A percentile compares a stretch with the other conserved stretches of the same genome.
Conservation (phyloP, 768 basidiomycete genomes). For the Tephrocybe sp. region DNA sequence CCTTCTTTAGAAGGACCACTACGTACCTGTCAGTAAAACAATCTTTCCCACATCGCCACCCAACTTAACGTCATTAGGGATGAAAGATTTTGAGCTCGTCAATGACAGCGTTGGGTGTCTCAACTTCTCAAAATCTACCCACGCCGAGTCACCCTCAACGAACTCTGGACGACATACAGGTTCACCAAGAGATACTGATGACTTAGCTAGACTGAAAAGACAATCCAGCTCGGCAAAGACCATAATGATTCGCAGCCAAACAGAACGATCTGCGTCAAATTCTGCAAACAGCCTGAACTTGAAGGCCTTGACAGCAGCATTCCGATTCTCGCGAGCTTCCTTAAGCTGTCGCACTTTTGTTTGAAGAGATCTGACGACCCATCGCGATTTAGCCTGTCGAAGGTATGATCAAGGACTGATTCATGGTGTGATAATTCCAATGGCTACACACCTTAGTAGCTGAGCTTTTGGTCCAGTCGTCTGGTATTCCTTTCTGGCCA, state of each 20-base stretch:
- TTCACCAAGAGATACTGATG: conserved; percentile 87
- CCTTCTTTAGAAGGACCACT: conserved; percentile 1
- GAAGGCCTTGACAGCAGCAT: conserved; percentile 79
- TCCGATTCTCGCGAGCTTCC: conserved; percentile 90
- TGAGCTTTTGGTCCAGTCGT: conserved; percentile 79
- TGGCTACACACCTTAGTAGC: conserved; percentile 67
- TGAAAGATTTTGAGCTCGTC: conserved; percentile 68
- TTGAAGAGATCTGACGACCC: conserved; percentile 72
- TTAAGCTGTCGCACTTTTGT: conserved; percentile 78
- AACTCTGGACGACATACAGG: conserved; percentile 93
- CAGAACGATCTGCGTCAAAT: conserved; percentile 76
- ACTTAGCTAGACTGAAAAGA: conserved; percentile 86
- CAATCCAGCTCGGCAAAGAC: conserved; percentile 97
- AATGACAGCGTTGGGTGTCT: conserved; percentile 86
- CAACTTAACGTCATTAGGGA: conserved; percentile 89
- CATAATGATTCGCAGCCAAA: conserved; percentile 83
- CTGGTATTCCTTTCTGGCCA: conserved; percentile 64
- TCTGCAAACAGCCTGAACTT: conserved; percentile 75
- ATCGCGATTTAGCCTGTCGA: conserved; percentile 69
- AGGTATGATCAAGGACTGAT: not conserved
- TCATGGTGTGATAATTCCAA: not conserved
- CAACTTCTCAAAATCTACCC: conserved; percentile 85
- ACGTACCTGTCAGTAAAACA: conserved; percentile 81
- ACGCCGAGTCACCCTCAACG: conserved; percentile 75
- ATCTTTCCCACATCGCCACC: conserved; percentile 77